Conservation (phyloP, 371 early-diverging fungal species). For the Saksenaea vasiformis region DNA sequence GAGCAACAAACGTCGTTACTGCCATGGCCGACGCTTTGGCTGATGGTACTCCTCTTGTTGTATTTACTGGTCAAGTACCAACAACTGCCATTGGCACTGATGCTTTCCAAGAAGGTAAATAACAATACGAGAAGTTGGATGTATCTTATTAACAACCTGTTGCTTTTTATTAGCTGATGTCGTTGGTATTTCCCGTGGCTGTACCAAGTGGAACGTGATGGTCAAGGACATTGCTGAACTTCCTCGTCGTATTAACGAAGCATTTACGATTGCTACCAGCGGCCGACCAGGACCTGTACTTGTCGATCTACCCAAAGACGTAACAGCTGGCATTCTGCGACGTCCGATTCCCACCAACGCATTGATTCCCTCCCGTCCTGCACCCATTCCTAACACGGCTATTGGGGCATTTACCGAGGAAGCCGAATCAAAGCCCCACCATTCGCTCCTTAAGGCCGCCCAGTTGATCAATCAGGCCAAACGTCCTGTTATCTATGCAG, state of each 20-base stretch:
- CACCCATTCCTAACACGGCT: constrained; percentile 53
- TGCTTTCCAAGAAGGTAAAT: constrained; percentile 89
- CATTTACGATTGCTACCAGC: constrained; percentile 92
- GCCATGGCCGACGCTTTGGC: constrained; percentile 96
- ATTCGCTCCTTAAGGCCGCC: constrained; percentile 65
- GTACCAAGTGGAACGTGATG: constrained; percentile 99
- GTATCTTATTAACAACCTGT: background rate
- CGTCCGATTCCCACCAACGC: constrained; percentile 79
- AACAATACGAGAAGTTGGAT: background rate
- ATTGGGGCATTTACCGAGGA: constrained; percentile 45
- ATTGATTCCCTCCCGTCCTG: constrained; percentile 66
- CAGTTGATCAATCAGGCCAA: constrained; percentile 87
- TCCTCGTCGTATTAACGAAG: constrained; percentile 96
- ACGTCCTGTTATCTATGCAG: constrained; percentile 94
- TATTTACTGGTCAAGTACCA: constrained; percentile 93
- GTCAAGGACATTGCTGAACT: constrained; percentile 94
- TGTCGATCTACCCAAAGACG: constrained; percentile 97
- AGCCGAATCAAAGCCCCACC: constrained; percentile 51
- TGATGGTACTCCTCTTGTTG: constrained; percentile 95
- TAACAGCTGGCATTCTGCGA: constrained; percentile 88
- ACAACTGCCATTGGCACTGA: constrained; percentile 93
- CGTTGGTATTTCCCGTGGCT: constrained; percentile 92
- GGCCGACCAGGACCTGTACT: constrained; percentile 98
- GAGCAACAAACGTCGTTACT: constrained; percentile 96
- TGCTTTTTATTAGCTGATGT: constrained; percentile 71